Base-by-base conservation (phyloP, 1,139 yeast genomes). In the Kodamaea arcana region DNA sequence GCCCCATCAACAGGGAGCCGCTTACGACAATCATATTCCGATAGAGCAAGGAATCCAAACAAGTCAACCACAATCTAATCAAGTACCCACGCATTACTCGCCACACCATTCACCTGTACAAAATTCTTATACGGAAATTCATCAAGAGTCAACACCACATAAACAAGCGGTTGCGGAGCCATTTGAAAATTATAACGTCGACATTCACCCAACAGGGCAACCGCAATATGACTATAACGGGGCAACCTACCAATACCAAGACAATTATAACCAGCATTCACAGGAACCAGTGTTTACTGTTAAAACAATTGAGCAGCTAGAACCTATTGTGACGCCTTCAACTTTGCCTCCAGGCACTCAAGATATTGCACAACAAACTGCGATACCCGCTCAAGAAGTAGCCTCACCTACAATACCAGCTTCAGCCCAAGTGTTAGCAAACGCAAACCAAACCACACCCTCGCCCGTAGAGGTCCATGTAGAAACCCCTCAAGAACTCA, bases 101-200 rank as follows among this genome's bases (percentile, higher is more conserved):
- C 17, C 28, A 15, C 17, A 15, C 6, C 28, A 25, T 13, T 11
- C 28, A 4, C 28, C 15, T 13, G 26, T 15, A 14, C 15, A 15
- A 14, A 26, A 18, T 13, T 8, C 13, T 28, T 54, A 50, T 39
- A 44, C 41, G 15, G 60, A 56, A 37, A 59, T 58, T 2, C 51
- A 38, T 24, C 58, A 54, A 10, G 43, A 44, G 18, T 33, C 17
- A n/a, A 35, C 35, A 26, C 30, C 24, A 17, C 30, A 33, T 4
- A 39, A 34, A 27, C 37, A 35, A 24, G 15, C 37, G 9, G 11
- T 12, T 6, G 29, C 45, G 9, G 68, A 63, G 31, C 69, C 68
- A 2, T 61, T 50, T 37, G 60, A 61, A 3, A 49, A 51, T 32
- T 60, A 62, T 37, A 37, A 41, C 22, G 42, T 56, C 3, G 20